These are phyloP conservation scores for Quercus rubra DNA, from an alignment of 306 rosid species.

Conservation along the genomic window DNA sequence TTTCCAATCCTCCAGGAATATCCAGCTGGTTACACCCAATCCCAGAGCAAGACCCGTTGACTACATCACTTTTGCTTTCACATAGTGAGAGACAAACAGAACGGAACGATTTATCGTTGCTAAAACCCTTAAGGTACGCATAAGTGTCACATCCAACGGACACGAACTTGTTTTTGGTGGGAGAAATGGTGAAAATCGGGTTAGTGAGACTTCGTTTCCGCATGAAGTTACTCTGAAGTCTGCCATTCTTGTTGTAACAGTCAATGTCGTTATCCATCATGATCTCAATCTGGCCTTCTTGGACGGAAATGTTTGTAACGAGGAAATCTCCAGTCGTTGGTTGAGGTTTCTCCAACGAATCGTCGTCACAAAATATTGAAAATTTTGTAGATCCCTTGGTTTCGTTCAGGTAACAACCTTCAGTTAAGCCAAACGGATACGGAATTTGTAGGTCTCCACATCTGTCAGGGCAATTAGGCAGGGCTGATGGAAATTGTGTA, in stretches of 20 bases:
- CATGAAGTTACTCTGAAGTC: accelerated
- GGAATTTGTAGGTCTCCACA: constrained; percentile 46
- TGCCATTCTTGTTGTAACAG: background rate
- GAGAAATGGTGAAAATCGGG: constrained; percentile 1
- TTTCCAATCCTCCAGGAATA: no score
- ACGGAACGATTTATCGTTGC: accelerated
- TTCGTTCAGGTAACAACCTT: background rate
- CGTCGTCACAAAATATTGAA: background rate
- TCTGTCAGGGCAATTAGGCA: constrained; percentile 6
- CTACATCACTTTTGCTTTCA: background rate
- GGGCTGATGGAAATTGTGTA: background rate
- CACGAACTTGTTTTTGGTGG: constrained; percentile 23
- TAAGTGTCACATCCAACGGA: constrained; percentile 26
- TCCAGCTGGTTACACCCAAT: accelerated
- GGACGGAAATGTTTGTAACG: constrained; percentile 11
- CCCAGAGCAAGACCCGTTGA: no score
- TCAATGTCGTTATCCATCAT: background rate
- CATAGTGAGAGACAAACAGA: constrained; percentile 1
- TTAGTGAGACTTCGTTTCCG: accelerated
- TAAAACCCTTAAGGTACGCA: background rate
- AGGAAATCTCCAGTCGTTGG: background rate
- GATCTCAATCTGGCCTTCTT: constrained; percentile 3
- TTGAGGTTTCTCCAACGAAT: background rate
- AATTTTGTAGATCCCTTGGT: background rate
- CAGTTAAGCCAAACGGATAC: constrained; percentile 42